Evolutionary conservation across 2,329 filamentous ascomycete species (phyloP), one percentile per base, ranked within the genome.

Genomic region (Coniochaeta hoffmannii): DNA sequence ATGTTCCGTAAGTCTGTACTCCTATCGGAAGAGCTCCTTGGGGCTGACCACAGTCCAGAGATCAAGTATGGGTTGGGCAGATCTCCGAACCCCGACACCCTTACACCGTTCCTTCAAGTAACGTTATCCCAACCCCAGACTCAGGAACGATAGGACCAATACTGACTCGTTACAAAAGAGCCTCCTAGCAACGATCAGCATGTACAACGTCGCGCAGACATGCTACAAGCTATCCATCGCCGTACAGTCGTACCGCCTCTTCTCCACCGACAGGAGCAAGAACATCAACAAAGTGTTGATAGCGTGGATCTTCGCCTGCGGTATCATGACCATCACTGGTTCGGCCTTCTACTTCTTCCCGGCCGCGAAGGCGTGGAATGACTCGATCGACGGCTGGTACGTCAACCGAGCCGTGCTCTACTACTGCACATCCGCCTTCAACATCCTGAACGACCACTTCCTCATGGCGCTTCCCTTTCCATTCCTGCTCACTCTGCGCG

Each of bases 401-500:
- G 59, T 66, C 51, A 35, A 62, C 51, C 58, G 61, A 9, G 30
- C 35, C 30, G 59, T 41, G n/a, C 35, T 66, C 44, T 62, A 60
- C 26, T 66, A 61, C 44, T 59, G 57, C 26, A 68, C 69, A 2
- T 66, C 63, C 28, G 66, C 58, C 0, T 54, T 67, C 35, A 69
- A 69, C 54, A 66, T 68, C 50, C 10, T 61, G 3, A 66, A 65
- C 9, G 67, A 69, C 15, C 32, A 68, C 36, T 54, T 66, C 11
- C 61, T 68, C 19, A 60, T 64, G 3, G 56, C 60, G 1, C 55
- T 68, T 1, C 67, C 67, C 1, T 57, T 68, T 7, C 65, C 66
- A 9, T 56, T 67, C 26, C 61, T 69, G 14, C 62, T 68, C 11
- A 64, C 64, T 30, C 63, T 73, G 7, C 63, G 70, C 36, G 68